Conservation (phyloP, 2,329 filamentous ascomycete genomes). For the Phialocephala sp. region DNA sequence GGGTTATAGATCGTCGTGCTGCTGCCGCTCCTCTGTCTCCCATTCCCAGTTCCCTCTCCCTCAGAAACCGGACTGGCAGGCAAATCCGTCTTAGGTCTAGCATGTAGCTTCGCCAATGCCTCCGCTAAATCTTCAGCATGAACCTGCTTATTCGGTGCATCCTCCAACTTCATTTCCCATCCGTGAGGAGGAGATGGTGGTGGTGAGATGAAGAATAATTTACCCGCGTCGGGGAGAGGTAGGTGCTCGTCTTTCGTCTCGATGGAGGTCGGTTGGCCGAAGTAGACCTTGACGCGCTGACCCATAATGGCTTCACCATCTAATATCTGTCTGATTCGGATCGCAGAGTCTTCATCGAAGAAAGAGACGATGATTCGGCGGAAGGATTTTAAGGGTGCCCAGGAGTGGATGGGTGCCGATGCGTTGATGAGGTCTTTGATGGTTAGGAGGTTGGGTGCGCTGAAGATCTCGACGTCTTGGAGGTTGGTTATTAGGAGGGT, state of each 20-base stretch:
- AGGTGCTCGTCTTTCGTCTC: constrained; percentile 62
- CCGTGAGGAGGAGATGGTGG: constrained; percentile 71
- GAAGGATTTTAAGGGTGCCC: constrained; percentile 82
- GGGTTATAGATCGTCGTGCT: constrained; percentile 71
- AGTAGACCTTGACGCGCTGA: constrained; percentile 71
- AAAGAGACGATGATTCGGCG: constrained; percentile 82
- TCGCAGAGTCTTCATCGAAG: constrained; percentile 70
- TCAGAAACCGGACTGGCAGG: constrained; percentile 52
- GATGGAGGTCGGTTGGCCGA: constrained; percentile 66
- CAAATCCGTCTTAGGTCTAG: constrained; percentile 45
- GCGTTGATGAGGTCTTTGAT: constrained; percentile 74
- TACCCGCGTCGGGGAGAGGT: constrained; percentile 70
- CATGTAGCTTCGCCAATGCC: constrained; percentile 66
- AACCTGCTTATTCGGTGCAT: constrained; percentile 72
- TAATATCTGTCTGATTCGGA: constrained; percentile 73
- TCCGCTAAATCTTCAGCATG: constrained; percentile 73
- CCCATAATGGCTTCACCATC: constrained; percentile 78
- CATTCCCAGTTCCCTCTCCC: constrained; percentile 30
- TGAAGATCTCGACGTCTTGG: constrained; percentile 74
- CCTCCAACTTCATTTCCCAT: constrained; percentile 72
- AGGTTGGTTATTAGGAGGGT: constrained; percentile 87
- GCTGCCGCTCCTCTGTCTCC: constrained; percentile 59
- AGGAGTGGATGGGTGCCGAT: constrained; percentile 76
- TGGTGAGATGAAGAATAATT: constrained; percentile 75
- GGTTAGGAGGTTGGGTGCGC: constrained; percentile 72